Conservation (phyloP, 2,329 filamentous ascomycete species). For the Chalara sp. region DNA sequence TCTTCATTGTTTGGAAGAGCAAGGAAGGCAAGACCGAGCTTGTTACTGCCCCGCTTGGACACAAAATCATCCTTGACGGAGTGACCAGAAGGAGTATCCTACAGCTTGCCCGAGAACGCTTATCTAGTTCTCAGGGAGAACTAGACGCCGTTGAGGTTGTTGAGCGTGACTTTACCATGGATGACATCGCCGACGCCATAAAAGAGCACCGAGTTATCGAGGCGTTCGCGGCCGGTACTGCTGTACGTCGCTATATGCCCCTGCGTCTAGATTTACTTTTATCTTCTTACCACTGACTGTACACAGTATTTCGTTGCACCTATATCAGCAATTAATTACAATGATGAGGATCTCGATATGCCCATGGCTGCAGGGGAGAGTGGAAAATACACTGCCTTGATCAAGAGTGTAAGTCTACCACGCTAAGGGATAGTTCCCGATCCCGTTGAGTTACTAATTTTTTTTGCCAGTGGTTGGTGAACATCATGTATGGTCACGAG, state of each 20-base stretch:
- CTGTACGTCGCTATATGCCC: conserved; percentile 45
- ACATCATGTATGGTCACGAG: conserved; percentile 58
- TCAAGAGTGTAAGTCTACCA: conserved; percentile 46
- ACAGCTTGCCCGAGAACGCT: conserved; percentile 59
- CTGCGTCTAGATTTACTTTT: neutral
- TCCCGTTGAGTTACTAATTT: too few species aligned
- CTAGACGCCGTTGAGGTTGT: conserved; percentile 59
- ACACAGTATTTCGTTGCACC: conserved; percentile 63
- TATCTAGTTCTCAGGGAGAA: conserved; percentile 34
- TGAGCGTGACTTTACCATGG: conserved; percentile 77
- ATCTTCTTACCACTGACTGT: conserved; percentile 1
- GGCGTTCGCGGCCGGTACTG: conserved; percentile 81
- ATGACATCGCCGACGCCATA: conserved; percentile 65
- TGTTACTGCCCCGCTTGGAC: conserved; percentile 76
- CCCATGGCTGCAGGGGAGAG: conserved; percentile 48
- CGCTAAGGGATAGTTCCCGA: neutral
- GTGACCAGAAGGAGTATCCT: conserved; percentile 79
- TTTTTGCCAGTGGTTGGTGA: conserved; percentile 45
- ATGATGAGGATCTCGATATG: conserved; percentile 55
- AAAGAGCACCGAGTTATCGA: conserved; percentile 74
- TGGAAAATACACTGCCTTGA: conserved; percentile 49
- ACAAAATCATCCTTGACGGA: conserved; percentile 79
- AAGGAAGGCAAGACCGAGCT: conserved; percentile 60
- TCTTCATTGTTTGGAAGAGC: conserved; percentile 75
- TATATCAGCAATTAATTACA: conserved; percentile 62